These are phyloP conservation scores for Nakaseomyces uthaithaninus DNA, from an alignment of 1,139 yeast genomes.

Conservation along the genomic window DNA sequence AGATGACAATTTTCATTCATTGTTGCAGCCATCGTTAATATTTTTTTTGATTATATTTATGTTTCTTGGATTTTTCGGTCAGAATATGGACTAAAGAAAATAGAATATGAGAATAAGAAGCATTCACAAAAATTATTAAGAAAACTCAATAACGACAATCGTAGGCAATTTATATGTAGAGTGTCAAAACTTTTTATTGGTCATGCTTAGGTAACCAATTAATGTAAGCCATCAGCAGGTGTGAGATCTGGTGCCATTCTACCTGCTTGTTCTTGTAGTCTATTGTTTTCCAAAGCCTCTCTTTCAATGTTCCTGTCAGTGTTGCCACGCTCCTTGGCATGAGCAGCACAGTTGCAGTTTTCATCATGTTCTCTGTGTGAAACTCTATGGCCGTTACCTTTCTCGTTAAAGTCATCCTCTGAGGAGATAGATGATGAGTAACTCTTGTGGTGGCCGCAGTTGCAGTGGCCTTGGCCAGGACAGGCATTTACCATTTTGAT, in stretches of 20 bases:
- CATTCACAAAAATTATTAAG: too few species aligned
- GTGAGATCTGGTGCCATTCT: constrained; percentile 28
- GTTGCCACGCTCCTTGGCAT: constrained; percentile 10
- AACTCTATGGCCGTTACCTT: constrained; percentile 4
- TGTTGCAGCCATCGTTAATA: too few species aligned
- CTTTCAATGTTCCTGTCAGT: constrained; percentile 22
- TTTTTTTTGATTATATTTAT: too few species aligned
- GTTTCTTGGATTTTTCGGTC: too few species aligned
- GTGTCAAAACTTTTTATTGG: not conserved
- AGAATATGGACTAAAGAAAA: too few species aligned
- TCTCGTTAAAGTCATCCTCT: constrained; percentile 4
- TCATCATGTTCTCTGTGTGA: constrained; percentile 9
- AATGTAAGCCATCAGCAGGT: constrained; percentile 14
- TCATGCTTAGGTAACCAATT: not conserved
- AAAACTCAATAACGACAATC: too few species aligned
- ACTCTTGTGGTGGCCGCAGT: constrained; percentile 23
- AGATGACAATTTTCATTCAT: too few species aligned
- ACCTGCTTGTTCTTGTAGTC: constrained; percentile 26
- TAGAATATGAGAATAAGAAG: too few species aligned
- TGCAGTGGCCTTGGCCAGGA: constrained; percentile 26
- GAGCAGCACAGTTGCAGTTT: constrained; percentile 17
- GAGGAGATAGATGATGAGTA: not conserved
- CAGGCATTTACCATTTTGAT: constrained; percentile 23
- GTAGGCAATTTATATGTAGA: too few species aligned
- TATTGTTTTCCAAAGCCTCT: constrained; percentile 20